A percentile compares a stretch with the other conserved stretches of the same genome.
Evolutionary conservation across 129 eudicot species (phyloP).

Genomic region (Silybum marianum): DNA sequence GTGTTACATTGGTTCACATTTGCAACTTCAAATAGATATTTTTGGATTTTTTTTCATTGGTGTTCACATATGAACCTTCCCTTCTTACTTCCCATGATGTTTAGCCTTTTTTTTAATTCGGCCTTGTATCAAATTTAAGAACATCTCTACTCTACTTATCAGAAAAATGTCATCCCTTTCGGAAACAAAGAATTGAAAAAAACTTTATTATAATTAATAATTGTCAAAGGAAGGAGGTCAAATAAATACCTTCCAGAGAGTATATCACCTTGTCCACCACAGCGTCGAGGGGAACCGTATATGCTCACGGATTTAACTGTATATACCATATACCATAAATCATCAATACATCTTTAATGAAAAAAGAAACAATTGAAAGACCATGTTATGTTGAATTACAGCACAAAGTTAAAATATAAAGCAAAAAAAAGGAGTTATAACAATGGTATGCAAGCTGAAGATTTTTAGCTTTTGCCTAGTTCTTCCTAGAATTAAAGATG

Average conservation of each 20-base stretch:
- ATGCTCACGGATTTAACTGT: slow-evolving; percentile 79
- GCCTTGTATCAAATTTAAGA: too few relatives aligned
- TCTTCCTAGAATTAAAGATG: too few relatives aligned
- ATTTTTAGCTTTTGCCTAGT: too few relatives aligned
- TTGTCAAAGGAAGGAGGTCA: neutral
- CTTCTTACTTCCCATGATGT: too few relatives aligned
- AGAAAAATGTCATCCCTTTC: neutral
- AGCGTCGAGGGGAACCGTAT: slow-evolving; percentile 94
- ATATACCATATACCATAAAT: neutral
- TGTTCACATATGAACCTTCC: too few relatives aligned
- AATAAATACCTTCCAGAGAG: slow-evolving; percentile 87
- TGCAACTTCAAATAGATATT: too few relatives aligned
- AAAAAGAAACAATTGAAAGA: neutral
- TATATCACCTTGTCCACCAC: slow-evolving; percentile 99
- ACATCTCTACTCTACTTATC: too few relatives aligned
- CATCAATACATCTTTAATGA: slow-evolving; percentile 2
- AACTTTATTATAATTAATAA: neutral
- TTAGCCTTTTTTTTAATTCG: too few relatives aligned
- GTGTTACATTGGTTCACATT: too few relatives aligned
- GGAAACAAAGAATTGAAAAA: neutral
- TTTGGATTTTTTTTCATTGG: too few relatives aligned
- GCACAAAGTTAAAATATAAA: neutral
- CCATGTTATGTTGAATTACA: neutral
- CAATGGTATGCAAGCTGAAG: too few relatives aligned
- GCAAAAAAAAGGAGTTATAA: neutral